Conservation (phyloP, 768 basidiomycete genomes). For the Tylopilus rubrobrunneus region DNA sequence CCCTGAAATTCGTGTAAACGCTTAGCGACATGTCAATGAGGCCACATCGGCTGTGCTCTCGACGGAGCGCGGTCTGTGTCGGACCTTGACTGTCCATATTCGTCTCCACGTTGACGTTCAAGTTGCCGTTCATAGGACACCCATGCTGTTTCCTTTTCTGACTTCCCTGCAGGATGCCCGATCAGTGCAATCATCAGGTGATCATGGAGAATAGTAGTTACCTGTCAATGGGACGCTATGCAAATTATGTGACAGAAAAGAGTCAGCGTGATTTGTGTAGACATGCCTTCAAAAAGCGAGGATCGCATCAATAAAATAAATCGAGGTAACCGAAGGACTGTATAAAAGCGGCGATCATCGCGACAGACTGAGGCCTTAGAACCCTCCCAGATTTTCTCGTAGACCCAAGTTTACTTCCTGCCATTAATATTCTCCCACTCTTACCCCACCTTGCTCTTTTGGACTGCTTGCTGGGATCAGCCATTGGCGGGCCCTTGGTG, state of each 20-base stretch:
- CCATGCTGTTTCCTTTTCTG: slow-evolving; percentile 22
- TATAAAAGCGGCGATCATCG: slow-evolving; percentile 17
- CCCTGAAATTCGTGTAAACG: slow-evolving; percentile 22
- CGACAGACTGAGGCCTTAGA: neutral
- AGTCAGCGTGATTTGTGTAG: slow-evolving; percentile 6
- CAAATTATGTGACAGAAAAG: slow-evolving; percentile 22
- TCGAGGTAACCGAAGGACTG: neutral
- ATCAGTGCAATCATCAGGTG: slow-evolving; percentile 22
- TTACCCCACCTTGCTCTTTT: neutral
- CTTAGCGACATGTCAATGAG: slow-evolving; percentile 15
- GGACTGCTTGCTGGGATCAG: slow-evolving; percentile 10
- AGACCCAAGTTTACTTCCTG: slow-evolving; percentile 10
- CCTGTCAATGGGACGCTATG: slow-evolving; percentile 3
- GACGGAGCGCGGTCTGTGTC: slow-evolving; percentile 12
- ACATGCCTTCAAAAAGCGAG: slow-evolving; percentile 10
- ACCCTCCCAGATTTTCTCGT: slow-evolving; percentile 17
- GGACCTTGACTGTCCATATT: slow-evolving; percentile 11
- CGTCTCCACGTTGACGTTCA: slow-evolving; percentile 16
- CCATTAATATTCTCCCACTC: no score
- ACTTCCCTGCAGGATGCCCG: slow-evolving; percentile 20
- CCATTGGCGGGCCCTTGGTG: slow-evolving; percentile 22
- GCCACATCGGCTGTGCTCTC: slow-evolving; percentile 25
- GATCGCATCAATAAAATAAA: slow-evolving; percentile 4
- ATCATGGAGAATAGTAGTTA: slow-evolving; percentile 9
- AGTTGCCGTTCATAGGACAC: slow-evolving; percentile 13